Percentiles rank a stretch among this genome's conserved stretches.
These are phyloP conservation scores for Sclerospora graminicola DNA, from an alignment of 352 stramenopile genomes.

Conservation along the genomic window DNA sequence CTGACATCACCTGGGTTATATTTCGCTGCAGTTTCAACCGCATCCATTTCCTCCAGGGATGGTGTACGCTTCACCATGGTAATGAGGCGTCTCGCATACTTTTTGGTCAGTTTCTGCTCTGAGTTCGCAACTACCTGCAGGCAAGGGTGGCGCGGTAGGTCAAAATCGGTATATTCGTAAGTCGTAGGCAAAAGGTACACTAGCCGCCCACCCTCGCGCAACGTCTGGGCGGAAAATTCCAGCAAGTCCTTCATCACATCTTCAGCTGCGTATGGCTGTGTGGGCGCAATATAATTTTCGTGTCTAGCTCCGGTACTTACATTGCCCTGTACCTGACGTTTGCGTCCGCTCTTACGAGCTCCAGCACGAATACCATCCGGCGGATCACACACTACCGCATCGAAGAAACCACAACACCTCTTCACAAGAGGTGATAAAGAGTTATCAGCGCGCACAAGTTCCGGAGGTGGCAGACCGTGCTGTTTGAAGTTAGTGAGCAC, in stretches of 20 bases:
- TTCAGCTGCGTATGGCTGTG: conserved; percentile 90
- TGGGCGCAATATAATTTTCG: conserved; percentile 92
- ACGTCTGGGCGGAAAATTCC: conserved; percentile 74
- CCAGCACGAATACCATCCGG: conserved; percentile 91
- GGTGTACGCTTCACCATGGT: conserved; percentile 74
- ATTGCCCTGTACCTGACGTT: conserved; percentile 24
- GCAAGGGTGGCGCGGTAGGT: conserved; percentile 64
- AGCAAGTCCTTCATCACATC: conserved; percentile 97
- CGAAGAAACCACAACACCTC: conserved; percentile 54
- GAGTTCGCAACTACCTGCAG: conserved; percentile 68
- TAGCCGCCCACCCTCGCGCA: conserved; percentile 68
- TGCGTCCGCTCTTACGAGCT: conserved; percentile 87
- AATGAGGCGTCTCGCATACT: conserved; percentile 76
- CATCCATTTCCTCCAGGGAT: conserved; percentile 9
- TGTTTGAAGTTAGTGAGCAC: conserved; percentile 87
- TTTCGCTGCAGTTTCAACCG: conserved; percentile 3
- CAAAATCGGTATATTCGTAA: conserved; percentile 70
- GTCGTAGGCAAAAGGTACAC: conserved; percentile 83
- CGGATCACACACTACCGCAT: conserved; percentile 90
- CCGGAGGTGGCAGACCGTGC: conserved; percentile 88
- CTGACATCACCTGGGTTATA: conserved; percentile 31
- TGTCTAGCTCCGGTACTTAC: conserved; percentile 31
- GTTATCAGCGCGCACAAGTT: conserved; percentile 92
- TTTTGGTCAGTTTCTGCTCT: conserved; percentile 77
- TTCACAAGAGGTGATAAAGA: conserved; percentile 49